Conservation (phyloP, 208 protist genomes). For the Polymyxa betae region DNA sequence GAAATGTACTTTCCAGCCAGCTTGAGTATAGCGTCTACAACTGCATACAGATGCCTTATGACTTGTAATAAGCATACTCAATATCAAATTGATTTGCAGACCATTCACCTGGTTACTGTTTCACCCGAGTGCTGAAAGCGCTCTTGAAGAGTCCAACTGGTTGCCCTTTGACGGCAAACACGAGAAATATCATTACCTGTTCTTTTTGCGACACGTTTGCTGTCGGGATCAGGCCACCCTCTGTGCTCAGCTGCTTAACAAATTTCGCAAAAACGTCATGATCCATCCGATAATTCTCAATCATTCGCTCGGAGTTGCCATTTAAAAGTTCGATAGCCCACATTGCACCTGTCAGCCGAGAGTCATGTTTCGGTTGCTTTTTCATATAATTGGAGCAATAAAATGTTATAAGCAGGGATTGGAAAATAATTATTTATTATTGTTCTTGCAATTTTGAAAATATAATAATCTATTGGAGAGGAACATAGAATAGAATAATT, state of each 20-base stretch:
- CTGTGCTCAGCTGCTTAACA: not conserved
- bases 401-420: too few species aligned
- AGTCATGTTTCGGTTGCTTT: not conserved
- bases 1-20: not conserved
- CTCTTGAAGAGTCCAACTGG: not conserved
- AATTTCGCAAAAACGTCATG: not conserved
- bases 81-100: not conserved
- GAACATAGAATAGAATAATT: too few species aligned
- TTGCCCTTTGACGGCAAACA: not conserved
- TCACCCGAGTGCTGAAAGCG: slow-evolving; percentile 25
- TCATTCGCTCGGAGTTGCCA: not conserved
- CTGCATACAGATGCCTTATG: not conserved
- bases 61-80: not conserved
- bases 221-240: too few species aligned
- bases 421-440: too few species aligned
- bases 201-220: not conserved
- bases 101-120: not conserved
- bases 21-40: not conserved
- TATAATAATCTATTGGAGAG: too few species aligned
- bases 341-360: not conserved
- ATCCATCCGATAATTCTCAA: not conserved
- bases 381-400: too few species aligned
- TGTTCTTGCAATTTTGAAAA: too few species aligned
- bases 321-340: not conserved
- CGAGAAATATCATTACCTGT: not conserved